phyloP scores from a whole-genome alignment of 2,329 filamentous ascomycete species.

The Fusarium domesticum region DNA sequence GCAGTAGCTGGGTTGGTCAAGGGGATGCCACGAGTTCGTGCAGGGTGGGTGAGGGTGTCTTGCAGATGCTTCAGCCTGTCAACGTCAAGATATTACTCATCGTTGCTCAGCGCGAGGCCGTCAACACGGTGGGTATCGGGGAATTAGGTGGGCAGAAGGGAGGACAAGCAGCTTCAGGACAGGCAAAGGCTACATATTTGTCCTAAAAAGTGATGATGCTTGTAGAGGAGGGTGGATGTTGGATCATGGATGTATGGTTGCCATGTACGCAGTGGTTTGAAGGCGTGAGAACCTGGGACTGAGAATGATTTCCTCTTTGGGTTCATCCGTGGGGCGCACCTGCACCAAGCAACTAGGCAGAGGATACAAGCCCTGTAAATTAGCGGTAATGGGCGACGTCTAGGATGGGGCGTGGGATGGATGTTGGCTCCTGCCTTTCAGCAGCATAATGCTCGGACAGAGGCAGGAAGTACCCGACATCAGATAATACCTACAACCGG shows the following conservation, averaged over 20 bases:
- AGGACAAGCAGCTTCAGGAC: constrained; percentile 9
- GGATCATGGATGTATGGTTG: constrained; percentile 12
- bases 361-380: background rate
- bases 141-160: constrained; percentile 15
- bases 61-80: constrained; percentile 29
- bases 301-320: background rate
- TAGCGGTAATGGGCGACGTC: too few relatives aligned
- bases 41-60: constrained; percentile 17
- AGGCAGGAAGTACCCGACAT: too few relatives aligned
- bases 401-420: too few relatives aligned
- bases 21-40: constrained; percentile 18
- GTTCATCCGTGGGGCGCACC: constrained; percentile 13
- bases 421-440: too few relatives aligned
- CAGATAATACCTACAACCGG: too few relatives aligned
- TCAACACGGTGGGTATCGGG: constrained; percentile 15
- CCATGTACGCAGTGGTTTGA: constrained; percentile 17
- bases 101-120: constrained; percentile 18
- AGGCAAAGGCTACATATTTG: constrained; percentile 16
- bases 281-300: too few relatives aligned
- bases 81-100: constrained; percentile 38
- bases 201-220: constrained; percentile 13
- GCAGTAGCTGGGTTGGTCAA: constrained; percentile 20
- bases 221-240: constrained; percentile 4
- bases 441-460: too few relatives aligned
- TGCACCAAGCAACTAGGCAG: constrained; percentile 9